Conservation (phyloP, 805 yeast species). For the Starmerella etchellsii region DNA sequence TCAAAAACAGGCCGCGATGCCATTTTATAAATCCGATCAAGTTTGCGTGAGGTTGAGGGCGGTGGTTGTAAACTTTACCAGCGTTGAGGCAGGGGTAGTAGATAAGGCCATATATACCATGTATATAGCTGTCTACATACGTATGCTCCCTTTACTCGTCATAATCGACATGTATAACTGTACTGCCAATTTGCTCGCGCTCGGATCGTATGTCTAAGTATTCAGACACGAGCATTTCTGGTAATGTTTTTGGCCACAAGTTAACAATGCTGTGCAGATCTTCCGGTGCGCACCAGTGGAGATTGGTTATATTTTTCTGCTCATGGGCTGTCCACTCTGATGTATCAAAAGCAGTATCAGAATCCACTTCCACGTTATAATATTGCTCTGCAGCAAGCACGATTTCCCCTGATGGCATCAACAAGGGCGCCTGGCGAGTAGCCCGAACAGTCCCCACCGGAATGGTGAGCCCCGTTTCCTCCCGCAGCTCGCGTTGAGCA, state of each 20-base stretch:
- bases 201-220: slow-evolving; percentile 7
- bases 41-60: too few relatives aligned
- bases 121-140: too few relatives aligned
- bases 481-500: slow-evolving; percentile 17
- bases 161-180: slow-evolving; percentile 9
- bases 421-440: slow-evolving; percentile 15
- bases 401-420: slow-evolving; percentile 10
- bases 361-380: slow-evolving; percentile 6
- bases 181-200: slow-evolving; percentile 14
- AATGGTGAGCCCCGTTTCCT: slow-evolving; percentile 17
- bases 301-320: slow-evolving; percentile 4
- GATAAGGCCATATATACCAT: too few relatives aligned
- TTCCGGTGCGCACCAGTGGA: slow-evolving; percentile 11
- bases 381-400: slow-evolving; percentile 17
- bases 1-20: slow-evolving; percentile 6
- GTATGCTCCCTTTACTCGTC: too few relatives aligned
- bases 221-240: slow-evolving; percentile 8
- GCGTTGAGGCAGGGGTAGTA: too few relatives aligned
- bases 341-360: slow-evolving; percentile 4
- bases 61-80: too few relatives aligned
- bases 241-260: slow-evolving; percentile 16
- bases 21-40: too few relatives aligned
- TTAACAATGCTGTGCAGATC: slow-evolving; percentile 5
- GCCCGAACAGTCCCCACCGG: slow-evolving; percentile 7
- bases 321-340: slow-evolving; percentile 14